Base-by-base conservation (phyloP, 2,329 filamentous ascomycete genomes). In the Verticillium tricorpus region DNA sequence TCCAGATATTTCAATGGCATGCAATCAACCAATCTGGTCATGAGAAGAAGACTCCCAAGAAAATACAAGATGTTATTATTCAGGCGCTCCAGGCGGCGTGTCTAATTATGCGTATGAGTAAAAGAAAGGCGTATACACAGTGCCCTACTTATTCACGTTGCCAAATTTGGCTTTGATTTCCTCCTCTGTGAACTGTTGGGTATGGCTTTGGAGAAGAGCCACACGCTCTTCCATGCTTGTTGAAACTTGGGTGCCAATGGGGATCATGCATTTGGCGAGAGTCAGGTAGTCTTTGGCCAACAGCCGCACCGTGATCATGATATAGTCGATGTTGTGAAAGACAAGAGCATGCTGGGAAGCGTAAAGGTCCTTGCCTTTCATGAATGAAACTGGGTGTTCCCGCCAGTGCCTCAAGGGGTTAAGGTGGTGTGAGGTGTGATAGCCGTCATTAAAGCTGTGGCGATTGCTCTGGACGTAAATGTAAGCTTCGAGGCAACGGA, bases 391-490 rank as follows among this genome's bases (percentile, higher is more conserved):
- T 0, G 91, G 91, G 68, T 93, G 91, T 22, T 93, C 89, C 62
- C 91, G 87, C 91, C 91, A 94, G 77, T 93, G 91, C 1, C 91
- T 85, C 32, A 85, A 82, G 0, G 89, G 90, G 74, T 93, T 92
- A 59, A 93, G 83, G 69, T 93, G 90, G 70, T 93, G 91, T 19
- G 89, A 91, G 7, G 89, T 93, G 74, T 93, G 90, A 73, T 92
- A 93, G 66, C 90, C 90, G 68, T 93, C 90, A 68, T 93, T 93
- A 82, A 89, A 93, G 77, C 89, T 93, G 74, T 89, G 89, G 39
- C 91, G 88, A 73, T 93, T 93, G 74, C 87, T 91, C 37, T 40
- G 14, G 56, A 15, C 9, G 61, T 68, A 60, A 70, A 65, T 54
- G 52, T 40, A 8, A 31, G 19, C 14, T 56, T 19, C 50, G 39